phyloP scores from a whole-genome alignment of 1,284 basidiomycete genomes.

The Cutaneotrichosporon mucoides region DNA sequence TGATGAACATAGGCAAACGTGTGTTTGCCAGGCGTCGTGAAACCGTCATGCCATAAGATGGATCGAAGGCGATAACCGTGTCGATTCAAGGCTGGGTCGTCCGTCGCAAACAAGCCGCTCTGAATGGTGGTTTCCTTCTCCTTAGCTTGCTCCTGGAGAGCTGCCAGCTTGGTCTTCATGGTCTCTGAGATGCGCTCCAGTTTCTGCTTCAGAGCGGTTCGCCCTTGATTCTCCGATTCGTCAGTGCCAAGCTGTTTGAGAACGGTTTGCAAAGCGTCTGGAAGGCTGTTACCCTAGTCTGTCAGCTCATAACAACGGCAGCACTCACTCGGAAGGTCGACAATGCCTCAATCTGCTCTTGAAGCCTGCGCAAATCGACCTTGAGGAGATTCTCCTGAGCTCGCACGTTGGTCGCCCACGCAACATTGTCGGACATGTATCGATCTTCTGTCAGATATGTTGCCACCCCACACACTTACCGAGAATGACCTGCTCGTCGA shows the following conservation, averaged over 20 bases:
- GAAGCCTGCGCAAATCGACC: constrained; percentile 28
- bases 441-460: constrained; percentile 28
- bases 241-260: constrained; percentile 5
- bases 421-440: constrained; percentile 31
- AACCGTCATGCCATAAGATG: constrained; percentile 40
- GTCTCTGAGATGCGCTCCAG: constrained; percentile 9
- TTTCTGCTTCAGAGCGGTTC: constrained; percentile 29
- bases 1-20: constrained; percentile 34
- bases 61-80: constrained; percentile 36
- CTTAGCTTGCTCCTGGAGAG: constrained; percentile 26
- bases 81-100: constrained; percentile 29
- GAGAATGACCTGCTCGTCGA: constrained; percentile 35
- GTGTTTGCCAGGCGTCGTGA: constrained; percentile 30
- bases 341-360: constrained; percentile 33
- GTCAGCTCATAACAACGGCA: not conserved
- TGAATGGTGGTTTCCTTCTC: constrained; percentile 17
- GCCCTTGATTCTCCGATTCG: constrained; percentile 19
- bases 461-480: constrained; percentile 23
- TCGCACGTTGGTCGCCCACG: constrained; percentile 31
- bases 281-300: constrained; percentile 8
- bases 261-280: constrained; percentile 6
- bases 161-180: constrained; percentile 22
- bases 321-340: constrained; percentile 30
- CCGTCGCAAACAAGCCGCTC: constrained; percentile 31
- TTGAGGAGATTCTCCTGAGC: constrained; percentile 31